Conservation (phyloP, 306 rosid genomes). For the Trichosanthes cucumerina region DNA sequence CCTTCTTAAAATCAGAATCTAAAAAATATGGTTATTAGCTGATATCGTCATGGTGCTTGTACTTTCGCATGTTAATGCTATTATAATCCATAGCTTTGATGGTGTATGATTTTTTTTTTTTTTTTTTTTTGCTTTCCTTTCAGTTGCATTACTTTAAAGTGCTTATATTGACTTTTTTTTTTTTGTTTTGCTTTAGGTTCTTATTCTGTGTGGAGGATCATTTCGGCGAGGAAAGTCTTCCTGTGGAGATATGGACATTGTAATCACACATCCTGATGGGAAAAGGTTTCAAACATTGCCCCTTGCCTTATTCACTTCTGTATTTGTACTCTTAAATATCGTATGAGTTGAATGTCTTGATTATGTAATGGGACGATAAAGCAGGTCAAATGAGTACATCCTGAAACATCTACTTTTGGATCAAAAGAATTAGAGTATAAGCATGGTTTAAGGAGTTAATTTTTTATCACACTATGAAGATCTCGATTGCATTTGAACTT, state of each 20-base stretch:
- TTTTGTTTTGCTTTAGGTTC: conserved; percentile 33
- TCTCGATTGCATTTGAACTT: neutral
- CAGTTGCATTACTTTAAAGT: neutral
- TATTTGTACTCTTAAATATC: neutral
- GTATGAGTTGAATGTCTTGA: neutral
- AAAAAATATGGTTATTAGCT: neutral
- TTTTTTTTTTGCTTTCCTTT: neutral
- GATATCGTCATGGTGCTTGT: neutral
- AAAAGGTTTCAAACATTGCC: conserved; percentile 34
- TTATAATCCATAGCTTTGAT: neutral
- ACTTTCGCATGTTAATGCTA: neutral
- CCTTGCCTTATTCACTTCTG: neutral
- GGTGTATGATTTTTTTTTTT: neutral
- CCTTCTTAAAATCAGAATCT: conserved; percentile 1
- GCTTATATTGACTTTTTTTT: neutral
- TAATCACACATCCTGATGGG: conserved; percentile 91
- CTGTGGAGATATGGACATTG: conserved; percentile 88
- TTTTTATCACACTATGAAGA: neutral
- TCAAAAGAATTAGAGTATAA: neutral
- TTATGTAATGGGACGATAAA: neutral
- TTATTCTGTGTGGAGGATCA: conserved; percentile 83
- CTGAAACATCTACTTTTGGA: neutral
- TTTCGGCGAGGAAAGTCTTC: conserved; percentile 84
- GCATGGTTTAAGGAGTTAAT: neutral
- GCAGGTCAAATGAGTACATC: neutral